Evolutionary conservation across 2,329 filamentous ascomycete genomes (phyloP).

Genomic region (Calonectria crousiana): DNA sequence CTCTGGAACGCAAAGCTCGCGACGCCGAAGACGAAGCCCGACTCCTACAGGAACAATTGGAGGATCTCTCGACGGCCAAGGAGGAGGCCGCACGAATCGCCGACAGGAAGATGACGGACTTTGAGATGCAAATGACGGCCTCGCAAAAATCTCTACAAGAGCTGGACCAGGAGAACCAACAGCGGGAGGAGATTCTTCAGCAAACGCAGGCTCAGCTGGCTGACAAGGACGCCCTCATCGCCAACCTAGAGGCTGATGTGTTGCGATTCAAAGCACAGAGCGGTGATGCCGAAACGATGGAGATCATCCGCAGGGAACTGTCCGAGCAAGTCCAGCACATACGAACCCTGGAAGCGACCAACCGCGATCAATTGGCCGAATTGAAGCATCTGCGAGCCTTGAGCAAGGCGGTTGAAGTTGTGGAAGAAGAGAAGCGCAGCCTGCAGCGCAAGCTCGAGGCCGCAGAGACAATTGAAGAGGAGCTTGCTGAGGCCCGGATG

Average conservation of each 20-base stretch:
- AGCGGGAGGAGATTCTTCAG: slow-evolving; percentile 68
- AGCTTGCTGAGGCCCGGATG: slow-evolving; percentile 82
- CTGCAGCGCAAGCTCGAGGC: slow-evolving; percentile 82
- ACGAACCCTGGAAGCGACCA: slow-evolving; percentile 82
- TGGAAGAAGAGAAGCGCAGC: slow-evolving; percentile 93
- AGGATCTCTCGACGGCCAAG: slow-evolving; percentile 74
- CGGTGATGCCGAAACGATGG: slow-evolving; percentile 87
- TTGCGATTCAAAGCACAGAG: slow-evolving; percentile 87
- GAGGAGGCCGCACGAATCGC: slow-evolving; percentile 76
- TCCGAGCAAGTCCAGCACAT: slow-evolving; percentile 95
- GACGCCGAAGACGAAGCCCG: slow-evolving; percentile 81
- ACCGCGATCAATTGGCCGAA: slow-evolving; percentile 83
- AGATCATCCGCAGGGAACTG: slow-evolving; percentile 87
- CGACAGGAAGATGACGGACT: slow-evolving; percentile 66
- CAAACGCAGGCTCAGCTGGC: slow-evolving; percentile 75
- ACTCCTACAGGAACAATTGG: slow-evolving; percentile 81
- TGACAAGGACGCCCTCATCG: slow-evolving; percentile 78
- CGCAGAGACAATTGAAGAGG: slow-evolving; percentile 79
- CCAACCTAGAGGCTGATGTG: slow-evolving; percentile 84
- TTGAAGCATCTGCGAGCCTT: slow-evolving; percentile 84
- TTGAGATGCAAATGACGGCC: slow-evolving; percentile 64
- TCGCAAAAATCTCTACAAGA: slow-evolving; percentile 66
- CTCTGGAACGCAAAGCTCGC: slow-evolving; percentile 76
- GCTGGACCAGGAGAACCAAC: slow-evolving; percentile 68
- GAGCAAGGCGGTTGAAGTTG: slow-evolving; percentile 89